A percentile compares a stretch with the other conserved stretches of the same genome.
Evolutionary conservation across 1,139 yeast species (phyloP).

Genomic region (Nakaseomyces sp.): DNA sequence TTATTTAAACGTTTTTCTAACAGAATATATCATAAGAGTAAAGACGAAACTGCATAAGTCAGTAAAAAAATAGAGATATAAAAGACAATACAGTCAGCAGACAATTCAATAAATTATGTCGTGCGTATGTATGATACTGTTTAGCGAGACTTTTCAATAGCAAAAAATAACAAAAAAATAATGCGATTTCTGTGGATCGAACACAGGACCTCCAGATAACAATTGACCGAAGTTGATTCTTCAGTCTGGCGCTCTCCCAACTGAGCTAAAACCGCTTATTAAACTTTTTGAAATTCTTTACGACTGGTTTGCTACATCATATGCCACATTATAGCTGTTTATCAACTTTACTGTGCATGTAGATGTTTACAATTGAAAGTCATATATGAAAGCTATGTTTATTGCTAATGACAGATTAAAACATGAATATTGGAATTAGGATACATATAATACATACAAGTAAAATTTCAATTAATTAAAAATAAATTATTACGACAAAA

Average conservation of each 20-base stretch:
- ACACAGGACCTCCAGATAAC: constrained; percentile 80
- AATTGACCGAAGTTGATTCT: constrained; percentile 15
- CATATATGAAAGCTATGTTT: no score
- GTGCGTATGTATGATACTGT: not conserved
- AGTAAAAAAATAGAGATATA: not conserved
- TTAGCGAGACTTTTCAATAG: not conserved
- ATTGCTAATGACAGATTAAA: no score
- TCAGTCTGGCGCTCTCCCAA: constrained; percentile 30
- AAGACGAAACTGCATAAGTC: not conserved
- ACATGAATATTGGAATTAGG: no score
- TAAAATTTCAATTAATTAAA: no score
- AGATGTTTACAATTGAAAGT: no score
- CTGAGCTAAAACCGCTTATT: constrained; percentile 26
- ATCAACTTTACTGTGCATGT: no score
- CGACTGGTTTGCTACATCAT: no score
- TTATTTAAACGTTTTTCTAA: not conserved
- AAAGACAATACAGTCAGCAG: not conserved
- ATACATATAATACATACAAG: no score
- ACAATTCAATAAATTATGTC: no score
- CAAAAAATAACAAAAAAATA: constrained; percentile 17
- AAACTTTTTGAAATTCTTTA: not conserved
- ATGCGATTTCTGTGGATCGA: constrained; percentile 84
- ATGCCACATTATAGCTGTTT: no score
- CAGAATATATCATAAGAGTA: not conserved
- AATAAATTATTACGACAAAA: no score